Evolutionary conservation across 2,329 filamentous ascomycete species (phyloP).

Genomic region (Sarocladium brachiariae): DNA sequence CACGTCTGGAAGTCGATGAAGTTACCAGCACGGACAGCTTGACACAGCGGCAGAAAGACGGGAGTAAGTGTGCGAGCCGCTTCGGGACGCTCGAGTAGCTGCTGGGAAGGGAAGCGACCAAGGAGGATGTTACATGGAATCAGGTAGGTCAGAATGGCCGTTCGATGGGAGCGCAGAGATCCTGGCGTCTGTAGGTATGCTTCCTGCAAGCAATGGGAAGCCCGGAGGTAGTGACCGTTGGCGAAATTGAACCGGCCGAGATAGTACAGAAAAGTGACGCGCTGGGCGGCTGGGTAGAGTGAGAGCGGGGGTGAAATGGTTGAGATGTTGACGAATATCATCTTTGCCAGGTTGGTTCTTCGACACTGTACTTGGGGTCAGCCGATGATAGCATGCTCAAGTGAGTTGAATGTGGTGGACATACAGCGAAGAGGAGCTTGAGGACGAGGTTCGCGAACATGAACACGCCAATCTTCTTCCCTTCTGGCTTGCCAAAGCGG

Average conservation of each 20-base stretch:
- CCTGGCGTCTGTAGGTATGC: conserved; percentile 67
- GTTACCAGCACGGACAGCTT: conserved; percentile 66
- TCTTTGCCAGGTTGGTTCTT: conserved; percentile 75
- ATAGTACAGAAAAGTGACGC: conserved; percentile 91
- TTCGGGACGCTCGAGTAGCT: conserved; percentile 64
- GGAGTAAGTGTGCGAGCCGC: conserved; percentile 53
- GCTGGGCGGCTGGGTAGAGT: conserved; percentile 77
- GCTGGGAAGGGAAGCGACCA: conserved; percentile 68
- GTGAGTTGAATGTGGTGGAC: conserved; percentile 15
- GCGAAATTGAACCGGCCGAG: conserved; percentile 85
- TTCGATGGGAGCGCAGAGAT: conserved; percentile 63
- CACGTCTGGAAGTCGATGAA: conserved; percentile 66
- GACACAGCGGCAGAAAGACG: conserved; percentile 67
- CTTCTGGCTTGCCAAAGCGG: conserved; percentile 62
- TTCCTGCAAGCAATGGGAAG: conserved; percentile 65
- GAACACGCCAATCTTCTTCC: conserved; percentile 84
- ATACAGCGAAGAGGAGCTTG: conserved; percentile 76
- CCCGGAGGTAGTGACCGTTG: conserved; percentile 74
- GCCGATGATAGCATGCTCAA: not conserved
- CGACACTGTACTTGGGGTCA: conserved; percentile 48
- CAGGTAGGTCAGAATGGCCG: conserved; percentile 75
- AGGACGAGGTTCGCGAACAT: conserved; percentile 86
- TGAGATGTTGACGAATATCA: conserved; percentile 83
- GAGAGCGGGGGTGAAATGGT: conserved; percentile 74
- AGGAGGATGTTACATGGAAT: conserved; percentile 77